These are phyloP conservation scores for Saccharomyces eubayanus DNA, from an alignment of 805 yeast genomes.

Conservation along the genomic window DNA sequence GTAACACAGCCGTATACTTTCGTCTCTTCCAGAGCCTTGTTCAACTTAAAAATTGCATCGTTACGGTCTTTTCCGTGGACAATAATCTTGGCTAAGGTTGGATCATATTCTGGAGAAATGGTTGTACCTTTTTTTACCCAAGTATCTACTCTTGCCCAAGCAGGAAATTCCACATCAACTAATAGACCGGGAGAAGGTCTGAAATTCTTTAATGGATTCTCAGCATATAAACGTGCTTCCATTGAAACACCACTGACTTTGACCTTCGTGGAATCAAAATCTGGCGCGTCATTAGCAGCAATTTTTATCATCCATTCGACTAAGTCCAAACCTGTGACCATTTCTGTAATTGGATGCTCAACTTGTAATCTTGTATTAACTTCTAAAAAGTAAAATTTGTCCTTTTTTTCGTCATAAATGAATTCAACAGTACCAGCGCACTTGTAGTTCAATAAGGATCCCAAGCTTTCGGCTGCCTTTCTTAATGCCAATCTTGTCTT, in stretches of 20 bases:
- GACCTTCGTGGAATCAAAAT: conserved; percentile 48
- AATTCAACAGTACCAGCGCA: conserved; percentile 98
- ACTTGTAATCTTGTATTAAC: conserved; percentile 96
- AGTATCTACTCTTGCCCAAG: conserved; percentile 87
- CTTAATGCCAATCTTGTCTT: conserved; percentile 67
- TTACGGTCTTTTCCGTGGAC: conserved; percentile 86
- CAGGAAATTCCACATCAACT: conserved; percentile 76
- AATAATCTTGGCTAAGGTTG: conserved; percentile 91
- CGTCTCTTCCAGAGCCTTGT: conserved; percentile 78
- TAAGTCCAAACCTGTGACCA: conserved; percentile 87
- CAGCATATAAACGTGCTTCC: conserved; percentile 96
- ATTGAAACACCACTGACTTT: conserved; percentile 77
- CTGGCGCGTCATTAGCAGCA: conserved; percentile 86
- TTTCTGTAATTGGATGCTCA: conserved; percentile 94
- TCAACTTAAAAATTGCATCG: conserved; percentile 72
- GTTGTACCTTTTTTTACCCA: conserved; percentile 89
- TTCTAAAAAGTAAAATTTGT: conserved; percentile 89
- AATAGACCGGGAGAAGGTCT: conserved; percentile 95
- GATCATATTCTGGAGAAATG: conserved; percentile 89
- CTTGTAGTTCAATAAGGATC: conserved; percentile 75
- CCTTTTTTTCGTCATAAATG: conserved; percentile 77
- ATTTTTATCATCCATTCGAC: conserved; percentile 95
- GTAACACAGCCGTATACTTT: conserved; percentile 82
- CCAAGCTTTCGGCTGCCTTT: conserved; percentile 77
- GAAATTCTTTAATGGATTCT: conserved; percentile 91